Evolutionary conservation across 176 grass and related monocot genomes (phyloP), one percentile per base, ranked within the genome.

Genomic region (Oryza brachyantha): DNA sequence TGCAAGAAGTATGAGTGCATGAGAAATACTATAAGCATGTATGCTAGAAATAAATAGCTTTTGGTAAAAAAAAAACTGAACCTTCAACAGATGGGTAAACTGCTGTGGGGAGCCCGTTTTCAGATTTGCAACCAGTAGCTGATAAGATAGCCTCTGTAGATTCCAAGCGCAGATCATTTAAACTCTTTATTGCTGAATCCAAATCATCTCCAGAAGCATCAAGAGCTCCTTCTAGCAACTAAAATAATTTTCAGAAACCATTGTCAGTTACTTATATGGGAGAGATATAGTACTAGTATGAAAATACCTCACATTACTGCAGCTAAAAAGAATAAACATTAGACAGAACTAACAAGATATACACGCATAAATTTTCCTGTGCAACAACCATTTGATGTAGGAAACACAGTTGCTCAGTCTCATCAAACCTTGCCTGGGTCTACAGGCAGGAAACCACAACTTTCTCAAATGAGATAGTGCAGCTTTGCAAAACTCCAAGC

Each of bases 141-240:
- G 38, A 70, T 75, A 79, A 84, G 77, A 76, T 61, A 27, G 64
- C 70, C 39, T 82, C 81, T 31, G 81, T 60, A 38, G 88, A 90
- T 62, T 84, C 91, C 17, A 94, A 79, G n/a, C 63, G 77, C 54
- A 92, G 79, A 32, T 92, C 78, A 61, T 79, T 86, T 85, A 98
- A 83, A 76, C 85, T 92, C 82, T 91, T 84, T 73, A 98, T 94
- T 73, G 95, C 87, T 54, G 85, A 82, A 83, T 98, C 95, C 64
- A 98, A 71, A 83, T 98, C 91, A 74, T 92, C 89, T 77, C 92
- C 89, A 50, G 95, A 92, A 31, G 85, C 90, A 78, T 98, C 87
- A 37, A 98, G 78, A 65, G 92, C 73, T 50, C 74, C 83, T 84
- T 98, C 92, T 84, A 98, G 87, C 80, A 92, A 19, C 95, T 98